Evolutionary conservation across 768 basidiomycete genomes (phyloP), one percentile per base, ranked within the genome.

Genomic region (Naganishia vaughanmartiniae): DNA sequence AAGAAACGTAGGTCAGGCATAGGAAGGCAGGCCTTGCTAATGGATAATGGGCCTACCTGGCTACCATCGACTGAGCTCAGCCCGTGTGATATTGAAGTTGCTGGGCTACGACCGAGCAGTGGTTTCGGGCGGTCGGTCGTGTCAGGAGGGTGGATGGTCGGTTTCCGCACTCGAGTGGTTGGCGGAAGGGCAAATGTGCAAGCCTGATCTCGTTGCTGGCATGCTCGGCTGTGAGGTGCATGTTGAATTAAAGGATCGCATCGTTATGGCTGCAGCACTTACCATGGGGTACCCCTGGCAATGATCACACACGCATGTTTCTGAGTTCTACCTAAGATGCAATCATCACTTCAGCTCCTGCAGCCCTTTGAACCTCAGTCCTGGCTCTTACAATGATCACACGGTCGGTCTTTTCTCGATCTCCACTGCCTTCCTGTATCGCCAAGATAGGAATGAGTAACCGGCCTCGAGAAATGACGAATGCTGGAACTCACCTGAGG

Each of bases 221-320:
- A 63, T 45, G 60, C 60, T n/a, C 60, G 60, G 28, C 60, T 63
- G 30, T 39, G 30, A 31, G 34, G 34, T 15, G 33, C 12, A 4
- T 14, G n/a, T 15, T 56, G 33, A 26, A n/a, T n/a, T n/a, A n/a
- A n/a, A n/a, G n/a, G n/a, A n/a, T n/a, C n/a, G n/a, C n/a, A n/a
- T n/a, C n/a, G n/a, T n/a, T n/a, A n/a, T n/a, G n/a, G n/a, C n/a
- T n/a, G n/a, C 14, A 26, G 31, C 33, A 66, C 65, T 66, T 34
- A 54, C 65, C 65, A 66, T 26, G 31, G 51, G 6, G 48, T 33
- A 54, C 65, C 65, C 48, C 34, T 54, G 46, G 30, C 31, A 30
- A 31, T 21, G 33, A 66, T 66, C 14, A 66, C 54, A 24, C 65
- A 66, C 1, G 65, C 65, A 34, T 66, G 65, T 36, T 66, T 66